phyloP scores from a whole-genome alignment of 2,329 filamentous ascomycete species.

The Thelonectria rubi region DNA sequence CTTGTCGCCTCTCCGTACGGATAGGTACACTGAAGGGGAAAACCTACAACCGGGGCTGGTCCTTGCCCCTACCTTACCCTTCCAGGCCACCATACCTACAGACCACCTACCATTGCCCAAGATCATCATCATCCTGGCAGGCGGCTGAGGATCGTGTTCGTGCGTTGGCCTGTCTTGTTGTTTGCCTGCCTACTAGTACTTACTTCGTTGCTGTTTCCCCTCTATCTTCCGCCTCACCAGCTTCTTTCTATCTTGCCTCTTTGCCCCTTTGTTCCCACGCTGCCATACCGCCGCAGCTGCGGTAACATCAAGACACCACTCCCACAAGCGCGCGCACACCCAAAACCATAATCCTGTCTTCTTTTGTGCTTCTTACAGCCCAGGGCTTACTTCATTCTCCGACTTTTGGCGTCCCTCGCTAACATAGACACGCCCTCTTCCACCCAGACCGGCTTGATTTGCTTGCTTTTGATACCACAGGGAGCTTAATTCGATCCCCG shows the following conservation, averaged over 20 bases:
- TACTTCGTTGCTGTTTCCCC: constrained; percentile 29
- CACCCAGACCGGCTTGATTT: constrained; percentile 13
- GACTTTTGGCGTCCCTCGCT: constrained; percentile 7
- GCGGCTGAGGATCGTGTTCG: constrained; percentile 24
- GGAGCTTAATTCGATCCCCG: constrained; percentile 24
- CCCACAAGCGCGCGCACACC: constrained; percentile 8
- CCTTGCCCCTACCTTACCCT: constrained; percentile 11
- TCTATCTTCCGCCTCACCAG: constrained; percentile 40
- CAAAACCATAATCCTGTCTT: constrained; percentile 17
- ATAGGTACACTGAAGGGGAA: not conserved
- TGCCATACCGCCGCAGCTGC: constrained; percentile 40
- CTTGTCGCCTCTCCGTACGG: constrained; percentile 2
- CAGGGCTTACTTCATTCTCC: constrained; percentile 11
- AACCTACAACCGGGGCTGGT: constrained; percentile 2
- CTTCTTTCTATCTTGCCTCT: constrained; percentile 37
- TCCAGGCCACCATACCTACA: constrained; percentile 8
- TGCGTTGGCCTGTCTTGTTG: constrained; percentile 24
- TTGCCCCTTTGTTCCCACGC: constrained; percentile 39
- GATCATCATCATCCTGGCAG: constrained; percentile 10
- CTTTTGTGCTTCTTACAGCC: constrained; percentile 9
- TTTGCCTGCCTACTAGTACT: constrained; percentile 1
- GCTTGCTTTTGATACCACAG: constrained; percentile 22
- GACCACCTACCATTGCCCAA: not conserved
- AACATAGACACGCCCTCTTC: constrained; percentile 13
- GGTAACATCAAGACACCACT: constrained; percentile 21